phyloP scores from a whole-genome alignment of 2,329 filamentous ascomycete species.

The Aspergillus udagawae region DNA sequence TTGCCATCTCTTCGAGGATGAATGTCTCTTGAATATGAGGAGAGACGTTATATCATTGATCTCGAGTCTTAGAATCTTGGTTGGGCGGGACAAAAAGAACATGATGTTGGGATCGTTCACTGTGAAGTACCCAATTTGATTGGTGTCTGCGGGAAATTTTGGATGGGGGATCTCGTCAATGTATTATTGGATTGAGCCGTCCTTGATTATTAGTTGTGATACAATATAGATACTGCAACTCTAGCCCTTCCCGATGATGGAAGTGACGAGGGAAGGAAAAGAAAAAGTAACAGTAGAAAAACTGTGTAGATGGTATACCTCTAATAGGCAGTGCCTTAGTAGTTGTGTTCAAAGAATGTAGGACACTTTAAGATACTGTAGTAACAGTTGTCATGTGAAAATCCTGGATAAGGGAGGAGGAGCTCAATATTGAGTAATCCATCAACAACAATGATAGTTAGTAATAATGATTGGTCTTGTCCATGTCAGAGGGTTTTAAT shows the following conservation, averaged over 20 bases:
- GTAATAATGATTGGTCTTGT: not conserved
- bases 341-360: not conserved
- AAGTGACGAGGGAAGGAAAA: not conserved
- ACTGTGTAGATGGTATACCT: not conserved
- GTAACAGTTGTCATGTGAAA: not conserved
- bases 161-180: no score
- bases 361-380: not conserved
- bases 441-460: not conserved
- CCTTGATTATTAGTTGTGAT: not conserved
- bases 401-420: not conserved
- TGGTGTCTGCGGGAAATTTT: not conserved
- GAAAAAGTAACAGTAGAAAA: no score
- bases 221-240: not conserved
- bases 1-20: conserved; percentile 77
- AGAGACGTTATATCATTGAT: conserved; percentile 21
- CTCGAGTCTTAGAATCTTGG: not conserved
- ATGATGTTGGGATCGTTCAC: not conserved
- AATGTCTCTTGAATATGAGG: conserved; percentile 17
- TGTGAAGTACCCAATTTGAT: not conserved
- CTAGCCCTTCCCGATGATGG: not conserved
- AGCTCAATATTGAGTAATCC: not conserved
- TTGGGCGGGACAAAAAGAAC: not conserved
- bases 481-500: not conserved
- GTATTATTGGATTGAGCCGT: not conserved
- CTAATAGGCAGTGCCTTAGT: not conserved